Evolutionary conservation across 495 filamentous ascomycete genomes (phyloP).

Genomic region (Lindgomyces ingoldianus): DNA sequence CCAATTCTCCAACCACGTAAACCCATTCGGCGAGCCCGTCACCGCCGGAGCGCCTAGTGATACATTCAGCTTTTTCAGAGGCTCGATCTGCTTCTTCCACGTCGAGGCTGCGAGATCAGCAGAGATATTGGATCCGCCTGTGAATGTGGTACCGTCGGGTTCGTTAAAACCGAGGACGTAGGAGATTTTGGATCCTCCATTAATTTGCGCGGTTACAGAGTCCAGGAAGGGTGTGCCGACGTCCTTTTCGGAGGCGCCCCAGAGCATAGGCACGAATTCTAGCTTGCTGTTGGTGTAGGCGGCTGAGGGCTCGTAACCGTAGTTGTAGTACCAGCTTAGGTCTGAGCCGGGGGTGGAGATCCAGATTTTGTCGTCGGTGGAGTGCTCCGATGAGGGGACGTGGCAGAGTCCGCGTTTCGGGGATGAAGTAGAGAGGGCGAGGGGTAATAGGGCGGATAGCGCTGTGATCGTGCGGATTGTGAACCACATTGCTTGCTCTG

Average conservation of each 20-base stretch:
- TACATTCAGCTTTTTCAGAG: slow-evolving; percentile 54
- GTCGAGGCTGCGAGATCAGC: slow-evolving; percentile 60
- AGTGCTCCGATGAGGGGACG: slow-evolving; percentile 53
- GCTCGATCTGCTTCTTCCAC: slow-evolving; percentile 68
- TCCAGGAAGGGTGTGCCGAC: slow-evolving; percentile 58
- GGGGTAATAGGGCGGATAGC: slow-evolving; percentile 21
- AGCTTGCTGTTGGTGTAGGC: slow-evolving; percentile 50
- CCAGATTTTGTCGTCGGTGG: slow-evolving; percentile 64
- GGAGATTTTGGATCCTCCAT: slow-evolving; percentile 58
- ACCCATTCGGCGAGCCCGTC: slow-evolving; percentile 50
- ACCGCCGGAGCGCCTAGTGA: slow-evolving; percentile 44
- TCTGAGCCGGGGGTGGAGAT: slow-evolving; percentile 48
- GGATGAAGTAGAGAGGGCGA: slow-evolving; percentile 48
- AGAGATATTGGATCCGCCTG: slow-evolving; percentile 61
- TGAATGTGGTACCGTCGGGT: slow-evolving; percentile 56
- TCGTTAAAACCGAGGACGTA: slow-evolving; percentile 76
- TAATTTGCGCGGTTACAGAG: slow-evolving; percentile 54
- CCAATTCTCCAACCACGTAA: slow-evolving; percentile 65
- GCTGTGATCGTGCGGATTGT: neutral
- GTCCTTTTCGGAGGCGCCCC: slow-evolving; percentile 55
- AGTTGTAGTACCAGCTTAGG: slow-evolving; percentile 85
- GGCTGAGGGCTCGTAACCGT: slow-evolving; percentile 55
- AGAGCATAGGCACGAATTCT: slow-evolving; percentile 81
- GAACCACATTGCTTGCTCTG: neutral
- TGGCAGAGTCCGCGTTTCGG: slow-evolving; percentile 72